These are phyloP conservation scores for Fraxinus baroniana DNA, from an alignment of 305 asterid genomes.

Conservation along the genomic window DNA sequence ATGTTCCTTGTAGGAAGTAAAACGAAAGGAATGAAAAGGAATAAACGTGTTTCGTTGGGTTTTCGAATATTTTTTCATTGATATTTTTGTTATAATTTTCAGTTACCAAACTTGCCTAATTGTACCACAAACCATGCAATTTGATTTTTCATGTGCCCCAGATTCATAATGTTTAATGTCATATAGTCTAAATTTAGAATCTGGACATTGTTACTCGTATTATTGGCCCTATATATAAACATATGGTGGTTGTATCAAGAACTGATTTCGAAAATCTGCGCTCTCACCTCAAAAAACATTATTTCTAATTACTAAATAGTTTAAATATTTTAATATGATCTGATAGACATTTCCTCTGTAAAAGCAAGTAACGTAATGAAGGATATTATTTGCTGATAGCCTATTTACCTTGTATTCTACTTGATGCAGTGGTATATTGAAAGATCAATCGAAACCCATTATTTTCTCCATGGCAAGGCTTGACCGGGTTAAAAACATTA, in stretches of 20 bases:
- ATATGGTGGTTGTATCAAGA: background rate
- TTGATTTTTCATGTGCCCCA: background rate
- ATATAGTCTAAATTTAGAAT: background rate
- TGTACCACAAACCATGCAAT: background rate
- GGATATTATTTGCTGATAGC: background rate
- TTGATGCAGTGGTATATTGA: slow-evolving; percentile 61
- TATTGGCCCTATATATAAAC: background rate
- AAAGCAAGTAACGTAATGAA: background rate
- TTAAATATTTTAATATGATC: background rate
- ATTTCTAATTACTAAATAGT: background rate
- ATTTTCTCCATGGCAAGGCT: slow-evolving; percentile 99
- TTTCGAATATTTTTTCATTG: background rate
- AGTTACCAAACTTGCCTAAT: background rate
- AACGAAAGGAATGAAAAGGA: background rate
- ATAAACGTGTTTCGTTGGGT: background rate
- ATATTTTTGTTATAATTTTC: background rate
- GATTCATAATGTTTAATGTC: background rate
- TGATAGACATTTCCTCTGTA: background rate
- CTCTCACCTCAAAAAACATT: background rate
- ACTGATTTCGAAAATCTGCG: background rate
- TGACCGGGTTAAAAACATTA: slow-evolving; percentile 83
- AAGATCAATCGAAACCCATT: slow-evolving; percentile 76
- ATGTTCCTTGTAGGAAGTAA: background rate
- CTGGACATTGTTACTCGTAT: background rate
- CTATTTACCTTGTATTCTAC: slow-evolving; percentile 11